Conservation (phyloP, 2,329 filamentous ascomycete species). For the Arthrobotrys musiformis region DNA sequence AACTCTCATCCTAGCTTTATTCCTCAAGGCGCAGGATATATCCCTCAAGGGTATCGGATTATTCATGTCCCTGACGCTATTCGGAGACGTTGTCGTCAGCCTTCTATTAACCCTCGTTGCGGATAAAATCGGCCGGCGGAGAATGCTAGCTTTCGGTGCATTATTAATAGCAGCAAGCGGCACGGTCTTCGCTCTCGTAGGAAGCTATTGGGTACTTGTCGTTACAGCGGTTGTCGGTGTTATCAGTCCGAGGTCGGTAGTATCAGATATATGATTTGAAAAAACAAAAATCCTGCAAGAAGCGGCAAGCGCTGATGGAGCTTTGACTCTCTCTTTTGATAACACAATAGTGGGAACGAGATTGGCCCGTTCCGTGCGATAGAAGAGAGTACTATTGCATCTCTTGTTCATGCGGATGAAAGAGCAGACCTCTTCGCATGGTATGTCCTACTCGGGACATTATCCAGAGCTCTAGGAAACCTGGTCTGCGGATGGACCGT, state of each 20-base stretch:
- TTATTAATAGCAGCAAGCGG: conserved; percentile 70
- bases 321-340: conserved; percentile 28
- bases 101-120: conserved; percentile 71
- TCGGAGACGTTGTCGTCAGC: conserved; percentile 71
- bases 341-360: conserved; percentile 70
- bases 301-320: conserved; percentile 22
- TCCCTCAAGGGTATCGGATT: conserved; percentile 69
- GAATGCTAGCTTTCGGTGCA: conserved; percentile 69
- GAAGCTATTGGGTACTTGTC: conserved; percentile 71
- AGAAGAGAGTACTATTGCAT: conserved; percentile 71
- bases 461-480: conserved; percentile 72
- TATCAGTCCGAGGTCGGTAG: conserved; percentile 68
- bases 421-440: conserved; percentile 72
- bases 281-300: background rate
- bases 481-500: conserved; percentile 71
- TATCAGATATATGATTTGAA: conserved; percentile 10
- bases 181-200: conserved; percentile 67
- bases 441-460: conserved; percentile 71
- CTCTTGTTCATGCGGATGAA: conserved; percentile 66
- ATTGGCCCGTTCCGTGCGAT: conserved; percentile 73
- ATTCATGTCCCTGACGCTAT: conserved; percentile 74
- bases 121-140: conserved; percentile 69
- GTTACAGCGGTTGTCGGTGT: conserved; percentile 71
- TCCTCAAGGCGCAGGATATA: conserved; percentile 67
- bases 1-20: conserved; percentile 70